A percentile compares a stretch with the other conserved stretches of the same genome.
These are phyloP conservation scores for Diophrys sp. DNA, from an alignment of 73 alveolate species.

Conservation along the genomic window DNA sequence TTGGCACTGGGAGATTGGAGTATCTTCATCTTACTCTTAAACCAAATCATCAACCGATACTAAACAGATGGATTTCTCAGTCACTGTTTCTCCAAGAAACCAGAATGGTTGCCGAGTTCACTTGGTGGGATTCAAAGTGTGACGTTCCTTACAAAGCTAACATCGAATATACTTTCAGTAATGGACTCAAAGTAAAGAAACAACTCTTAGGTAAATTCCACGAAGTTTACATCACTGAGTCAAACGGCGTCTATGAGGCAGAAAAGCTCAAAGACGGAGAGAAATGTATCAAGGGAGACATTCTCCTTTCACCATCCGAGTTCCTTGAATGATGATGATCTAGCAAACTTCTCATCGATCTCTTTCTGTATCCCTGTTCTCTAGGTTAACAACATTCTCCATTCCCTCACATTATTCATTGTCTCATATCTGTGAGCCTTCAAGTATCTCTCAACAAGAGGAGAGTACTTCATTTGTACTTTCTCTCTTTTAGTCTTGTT, in stretches of 20 bases:
- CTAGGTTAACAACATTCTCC: constrained; percentile 69
- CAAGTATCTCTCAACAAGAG: constrained; percentile 70
- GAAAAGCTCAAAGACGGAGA: too few species aligned
- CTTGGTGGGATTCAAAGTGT: neutral
- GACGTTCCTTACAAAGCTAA: neutral
- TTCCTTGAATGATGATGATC: too few species aligned
- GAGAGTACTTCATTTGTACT: constrained; percentile 69
- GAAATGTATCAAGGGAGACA: too few species aligned
- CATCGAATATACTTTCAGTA: neutral
- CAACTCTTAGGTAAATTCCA: neutral
- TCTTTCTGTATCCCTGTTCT: constrained; percentile 40
- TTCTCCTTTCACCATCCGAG: too few species aligned
- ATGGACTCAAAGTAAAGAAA: neutral
- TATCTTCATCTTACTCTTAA: neutral
- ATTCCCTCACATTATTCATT: constrained; percentile 67
- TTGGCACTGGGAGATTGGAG: neutral
- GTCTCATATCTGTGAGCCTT: constrained; percentile 71
- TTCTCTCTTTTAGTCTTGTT: constrained; percentile 37
- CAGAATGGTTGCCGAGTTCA: neutral
- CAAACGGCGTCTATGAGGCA: neutral
- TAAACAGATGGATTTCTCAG: neutral
- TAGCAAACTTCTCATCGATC: constrained; percentile 52
- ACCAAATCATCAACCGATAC: neutral
- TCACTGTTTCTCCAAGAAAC: neutral
- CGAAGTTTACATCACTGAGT: neutral